Base-by-base conservation (phyloP, 1,284 basidiomycete genomes). In the Trichosporon sp. region DNA sequence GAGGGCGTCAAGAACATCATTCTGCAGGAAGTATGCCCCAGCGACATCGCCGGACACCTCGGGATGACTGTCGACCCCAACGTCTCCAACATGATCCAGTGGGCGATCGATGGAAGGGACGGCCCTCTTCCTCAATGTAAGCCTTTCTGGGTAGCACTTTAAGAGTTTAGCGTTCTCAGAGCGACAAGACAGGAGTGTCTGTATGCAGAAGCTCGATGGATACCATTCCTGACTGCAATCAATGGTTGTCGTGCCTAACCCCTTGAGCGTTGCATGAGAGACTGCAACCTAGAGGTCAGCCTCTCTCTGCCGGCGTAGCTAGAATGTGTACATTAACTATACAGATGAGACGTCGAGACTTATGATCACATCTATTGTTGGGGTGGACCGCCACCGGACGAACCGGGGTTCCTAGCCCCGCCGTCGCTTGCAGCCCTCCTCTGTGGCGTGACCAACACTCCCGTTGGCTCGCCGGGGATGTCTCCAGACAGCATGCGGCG, bases 401-500 rank as follows among this genome's bases (percentile, higher is more conserved):
- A n/a, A 3, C 44, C 56, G 4, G 56, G 18, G 56, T 31, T 60
- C 18, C 27, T 60, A 29, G 56, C 31, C 29, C 56, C 38, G 15
- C 63, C 38, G 12, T 64, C 63, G 42, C 63, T 64, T 23, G 42
- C 38, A 9, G 29, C 38, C 56, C 56, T 21, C 15, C 56, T 18
- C 29, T 60, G 56, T 32, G 56, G 18, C 27, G 66, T 8, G 66
- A 64, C 62, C 32, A 62, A 23, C 23, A 56, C 47, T 18, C 69
- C 38, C 15, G 65, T 25, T 4, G 51, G 35, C 35, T 51, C 53
- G 31, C 65, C 68, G 21, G 72, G 64, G 65, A 64, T 63, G 27
- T 75, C 78, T 3, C 75, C 77, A 18, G 72, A 72, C 79, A 94
- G 93, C 92, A 97, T 95, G 34, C 91, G 91, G 84, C 90, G 92